Evolutionary conservation across 495 filamentous ascomycete species (phyloP).

Genomic region (Penicillium turbatum): DNA sequence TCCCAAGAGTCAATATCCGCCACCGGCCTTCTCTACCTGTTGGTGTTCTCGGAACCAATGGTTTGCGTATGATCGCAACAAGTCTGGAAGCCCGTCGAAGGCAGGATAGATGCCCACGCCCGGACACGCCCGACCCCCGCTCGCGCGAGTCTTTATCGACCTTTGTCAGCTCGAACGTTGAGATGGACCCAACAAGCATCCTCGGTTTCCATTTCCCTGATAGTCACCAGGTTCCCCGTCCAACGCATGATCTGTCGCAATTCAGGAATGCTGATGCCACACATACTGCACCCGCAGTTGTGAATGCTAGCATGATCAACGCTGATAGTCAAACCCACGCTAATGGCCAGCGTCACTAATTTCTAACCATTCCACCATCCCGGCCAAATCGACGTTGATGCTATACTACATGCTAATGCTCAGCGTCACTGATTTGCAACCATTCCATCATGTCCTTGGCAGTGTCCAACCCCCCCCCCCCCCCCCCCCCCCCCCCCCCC

Average conservation of each 20-base stretch:
- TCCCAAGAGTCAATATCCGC: background rate
- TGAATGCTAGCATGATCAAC: conserved; percentile 4
- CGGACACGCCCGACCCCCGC: too few relatives aligned
- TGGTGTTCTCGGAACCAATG: background rate
- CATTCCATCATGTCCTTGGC: too few relatives aligned
- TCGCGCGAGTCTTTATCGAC: too few relatives aligned
- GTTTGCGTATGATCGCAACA: background rate
- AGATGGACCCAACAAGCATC: background rate
- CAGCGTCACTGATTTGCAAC: too few relatives aligned
- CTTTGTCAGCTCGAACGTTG: background rate
- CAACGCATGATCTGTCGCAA: background rate
- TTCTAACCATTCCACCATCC: background rate
- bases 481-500: too few relatives aligned
- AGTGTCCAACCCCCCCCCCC: too few relatives aligned
- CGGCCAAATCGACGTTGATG: too few relatives aligned
- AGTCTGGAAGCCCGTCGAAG: background rate
- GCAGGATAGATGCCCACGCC: background rate
- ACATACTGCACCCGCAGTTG: background rate
- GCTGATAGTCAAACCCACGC: conserved; percentile 12
- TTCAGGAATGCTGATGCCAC: background rate
- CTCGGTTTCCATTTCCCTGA: background rate
- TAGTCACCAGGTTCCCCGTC: background rate
- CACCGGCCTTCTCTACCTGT: too few relatives aligned
- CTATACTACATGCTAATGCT: too few relatives aligned
- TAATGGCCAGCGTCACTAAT: background rate